phyloP scores from a whole-genome alignment of 371 early-diverging fungal genomes.

The Mortierella sp. region DNA sequence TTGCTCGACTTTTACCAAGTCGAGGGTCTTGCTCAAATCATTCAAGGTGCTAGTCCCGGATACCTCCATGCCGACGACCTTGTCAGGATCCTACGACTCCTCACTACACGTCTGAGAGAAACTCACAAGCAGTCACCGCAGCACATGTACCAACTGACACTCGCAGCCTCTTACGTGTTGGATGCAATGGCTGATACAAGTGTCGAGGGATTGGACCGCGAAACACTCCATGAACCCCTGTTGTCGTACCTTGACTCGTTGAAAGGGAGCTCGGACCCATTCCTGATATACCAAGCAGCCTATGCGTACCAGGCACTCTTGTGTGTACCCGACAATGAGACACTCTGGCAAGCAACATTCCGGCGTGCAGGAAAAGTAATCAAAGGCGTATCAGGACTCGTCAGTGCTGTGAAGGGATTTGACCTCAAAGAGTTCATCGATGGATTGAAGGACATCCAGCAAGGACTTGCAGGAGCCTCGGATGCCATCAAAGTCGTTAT shows the following conservation, averaged over 20 bases:
- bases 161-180: constrained; percentile 5
- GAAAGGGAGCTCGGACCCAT: constrained; percentile 5
- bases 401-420: constrained; percentile 3
- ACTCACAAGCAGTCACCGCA: not conserved
- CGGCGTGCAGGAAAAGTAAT: not conserved
- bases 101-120: not conserved
- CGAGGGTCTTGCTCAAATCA: not conserved
- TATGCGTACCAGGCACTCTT: constrained; percentile 20
- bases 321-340: constrained; percentile 10
- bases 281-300: constrained; percentile 8
- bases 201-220: constrained; percentile 6
- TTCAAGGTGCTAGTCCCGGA: not conserved
- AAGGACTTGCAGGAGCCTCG: not conserved
- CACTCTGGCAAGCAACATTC: not conserved
- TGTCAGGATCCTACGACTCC: not conserved
- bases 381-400: not conserved
- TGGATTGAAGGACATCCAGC: not conserved
- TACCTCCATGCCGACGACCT: constrained; percentile 5
- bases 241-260: not conserved
- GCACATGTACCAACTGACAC: constrained; percentile 1
- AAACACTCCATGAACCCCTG: constrained; percentile 10
- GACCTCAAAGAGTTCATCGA: not conserved
- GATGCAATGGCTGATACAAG: constrained; percentile 15
- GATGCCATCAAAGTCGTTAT: not conserved
- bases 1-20: not conserved